Evolutionary conservation across 139 green algal genomes (phyloP).

Genomic region (Picochlorum sp.): DNA sequence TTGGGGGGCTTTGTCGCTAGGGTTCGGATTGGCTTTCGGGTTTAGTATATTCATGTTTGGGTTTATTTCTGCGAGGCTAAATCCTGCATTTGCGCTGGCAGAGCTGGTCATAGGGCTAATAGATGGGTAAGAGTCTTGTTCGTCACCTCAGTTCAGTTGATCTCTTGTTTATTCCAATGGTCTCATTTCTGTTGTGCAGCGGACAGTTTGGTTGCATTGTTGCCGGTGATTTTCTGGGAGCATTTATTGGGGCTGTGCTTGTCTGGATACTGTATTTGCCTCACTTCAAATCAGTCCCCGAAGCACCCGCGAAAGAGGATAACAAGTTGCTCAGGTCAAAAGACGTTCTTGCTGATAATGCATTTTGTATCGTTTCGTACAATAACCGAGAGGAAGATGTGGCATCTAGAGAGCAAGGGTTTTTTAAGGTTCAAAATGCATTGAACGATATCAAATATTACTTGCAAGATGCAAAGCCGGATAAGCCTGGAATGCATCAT

Average conservation of each 20-base stretch:
- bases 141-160: too few species aligned
- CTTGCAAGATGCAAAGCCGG: background rate
- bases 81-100: conserved; percentile 16
- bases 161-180: too few species aligned
- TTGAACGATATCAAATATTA: conserved; percentile 13
- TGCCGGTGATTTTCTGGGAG: conserved; percentile 25
- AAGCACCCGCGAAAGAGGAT: conserved; percentile 9
- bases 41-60: conserved; percentile 5
- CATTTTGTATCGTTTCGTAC: conserved; percentile 34
- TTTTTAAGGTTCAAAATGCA: background rate
- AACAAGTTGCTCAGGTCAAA: conserved; percentile 32
- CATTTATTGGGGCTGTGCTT: conserved; percentile 40
- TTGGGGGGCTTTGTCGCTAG: conserved; percentile 14
- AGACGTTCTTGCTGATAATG: conserved; percentile 16
- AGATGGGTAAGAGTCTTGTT: background rate
- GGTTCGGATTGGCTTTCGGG: conserved; percentile 25
- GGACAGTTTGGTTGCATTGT: conserved; percentile 26
- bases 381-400: conserved; percentile 6
- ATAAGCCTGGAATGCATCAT: background rate
- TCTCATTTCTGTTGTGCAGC: background rate
- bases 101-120: conserved; percentile 13
- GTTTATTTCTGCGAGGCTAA: conserved; percentile 22
- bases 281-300: conserved; percentile 46
- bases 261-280: conserved; percentile 49
- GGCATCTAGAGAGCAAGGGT: background rate